These are phyloP conservation scores for Fomitopsis pulvina DNA, from an alignment of 768 basidiomycete species.

Conservation along the genomic window DNA sequence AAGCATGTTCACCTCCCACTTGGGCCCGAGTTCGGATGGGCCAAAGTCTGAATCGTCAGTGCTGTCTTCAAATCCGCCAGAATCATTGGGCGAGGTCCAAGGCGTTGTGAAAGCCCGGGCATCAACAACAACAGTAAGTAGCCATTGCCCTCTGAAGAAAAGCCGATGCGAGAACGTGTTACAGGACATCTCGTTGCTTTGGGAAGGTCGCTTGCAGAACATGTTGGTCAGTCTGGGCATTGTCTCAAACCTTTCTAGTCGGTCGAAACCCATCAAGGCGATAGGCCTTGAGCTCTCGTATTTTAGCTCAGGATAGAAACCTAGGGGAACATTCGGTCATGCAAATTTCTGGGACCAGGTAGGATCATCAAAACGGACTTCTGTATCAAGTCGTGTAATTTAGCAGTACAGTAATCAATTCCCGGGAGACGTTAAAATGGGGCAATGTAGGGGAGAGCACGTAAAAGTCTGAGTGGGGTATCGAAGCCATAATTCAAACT, in stretches of 20 bases:
- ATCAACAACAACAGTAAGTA: conserved; percentile 79
- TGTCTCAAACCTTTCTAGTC: conserved; percentile 81
- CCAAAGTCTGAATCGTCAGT: not conserved
- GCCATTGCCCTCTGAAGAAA: not conserved
- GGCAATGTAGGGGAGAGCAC: conserved; percentile 7
- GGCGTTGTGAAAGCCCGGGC: conserved; percentile 88
- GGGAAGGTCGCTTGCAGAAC: conserved; percentile 89
- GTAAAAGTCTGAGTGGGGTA: conserved; percentile 5
- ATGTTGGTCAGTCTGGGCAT: conserved; percentile 88
- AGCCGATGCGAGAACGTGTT: conserved; percentile 1
- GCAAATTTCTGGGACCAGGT: not conserved
- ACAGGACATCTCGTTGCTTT: conserved; percentile 85
- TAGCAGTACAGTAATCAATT: not conserved
- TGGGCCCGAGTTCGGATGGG: not conserved
- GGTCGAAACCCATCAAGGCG: conserved; percentile 81
- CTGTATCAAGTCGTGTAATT: not conserved
- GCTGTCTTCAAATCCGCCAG: not conserved
- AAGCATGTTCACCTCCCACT: conserved; percentile 15
- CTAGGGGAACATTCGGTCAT: not conserved
- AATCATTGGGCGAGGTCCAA: conserved; percentile 36
- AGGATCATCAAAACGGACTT: not conserved
- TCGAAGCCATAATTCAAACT: conserved; percentile 11
- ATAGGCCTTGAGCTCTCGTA: conserved; percentile 93
- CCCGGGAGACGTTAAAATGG: not conserved
- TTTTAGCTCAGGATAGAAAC: conserved; percentile 56